Evolutionary conservation across 495 filamentous ascomycete genomes (phyloP).

Genomic region (Jackrogersella multiformis): DNA sequence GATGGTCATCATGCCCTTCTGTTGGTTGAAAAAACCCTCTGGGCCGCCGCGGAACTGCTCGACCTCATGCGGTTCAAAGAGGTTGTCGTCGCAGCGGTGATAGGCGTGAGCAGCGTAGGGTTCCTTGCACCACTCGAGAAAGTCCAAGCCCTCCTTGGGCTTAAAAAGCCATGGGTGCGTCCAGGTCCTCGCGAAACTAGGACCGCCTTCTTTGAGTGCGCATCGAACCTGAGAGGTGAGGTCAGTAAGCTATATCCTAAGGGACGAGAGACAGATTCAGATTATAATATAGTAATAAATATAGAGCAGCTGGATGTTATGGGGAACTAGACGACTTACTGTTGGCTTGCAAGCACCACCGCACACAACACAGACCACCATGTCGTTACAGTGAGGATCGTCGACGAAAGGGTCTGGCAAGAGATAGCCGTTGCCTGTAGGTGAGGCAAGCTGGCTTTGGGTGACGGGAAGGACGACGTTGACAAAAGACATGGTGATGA

Average conservation of each 20-base stretch:
- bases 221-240: neutral
- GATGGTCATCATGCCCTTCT: neutral
- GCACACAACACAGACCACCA: conserved; percentile 34
- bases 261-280: neutral
- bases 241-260: conserved; percentile 1
- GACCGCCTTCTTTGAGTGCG: neutral
- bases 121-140: conserved; percentile 15
- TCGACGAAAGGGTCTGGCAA: neutral
- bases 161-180: conserved; percentile 26
- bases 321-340: conserved; percentile 21
- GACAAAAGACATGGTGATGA: no score
- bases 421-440: no score
- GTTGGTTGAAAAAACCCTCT: neutral
- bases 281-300: no score
- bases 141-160: conserved; percentile 11
- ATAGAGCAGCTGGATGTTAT: no score
- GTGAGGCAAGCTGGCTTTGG: no score
- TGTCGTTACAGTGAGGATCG: neutral
- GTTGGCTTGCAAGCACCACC: conserved; percentile 28
- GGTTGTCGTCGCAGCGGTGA: neutral
- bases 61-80: neutral
- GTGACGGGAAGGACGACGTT: no score
- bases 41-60: conserved; percentile 9
- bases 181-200: conserved; percentile 8
- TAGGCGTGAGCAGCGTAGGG: neutral